These are phyloP conservation scores for Phyllostachys edulis DNA, from an alignment of 176 grass and related monocot genomes.

Conservation along the genomic window DNA sequence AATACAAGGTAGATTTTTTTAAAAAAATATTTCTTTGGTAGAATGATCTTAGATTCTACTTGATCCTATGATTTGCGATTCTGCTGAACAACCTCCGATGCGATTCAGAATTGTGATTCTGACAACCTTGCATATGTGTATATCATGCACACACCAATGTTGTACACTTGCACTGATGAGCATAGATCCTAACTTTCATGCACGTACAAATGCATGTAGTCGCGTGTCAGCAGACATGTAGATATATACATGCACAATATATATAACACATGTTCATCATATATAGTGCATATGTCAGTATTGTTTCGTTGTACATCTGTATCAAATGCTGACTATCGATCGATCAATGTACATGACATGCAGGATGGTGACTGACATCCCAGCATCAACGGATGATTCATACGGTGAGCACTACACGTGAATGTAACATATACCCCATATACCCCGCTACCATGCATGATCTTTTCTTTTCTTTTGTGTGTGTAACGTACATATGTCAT, in stretches of 20 bases:
- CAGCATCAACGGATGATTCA: conserved; percentile 63
- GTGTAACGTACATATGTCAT: background rate
- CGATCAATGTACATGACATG: conserved; percentile 24
- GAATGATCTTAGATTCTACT: no score
- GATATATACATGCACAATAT: background rate
- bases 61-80: no score
- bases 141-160: no score
- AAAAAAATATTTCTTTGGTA: no score
- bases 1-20: no score
- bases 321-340: background rate
- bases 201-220: background rate
- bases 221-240: background rate
- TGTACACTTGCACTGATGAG: background rate
- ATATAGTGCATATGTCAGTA: background rate
- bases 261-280: background rate
- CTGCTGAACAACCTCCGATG: no score
- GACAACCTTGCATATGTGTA: no score
- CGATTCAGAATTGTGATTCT: no score
- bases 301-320: background rate
- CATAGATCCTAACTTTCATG: background rate
- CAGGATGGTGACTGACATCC: conserved; percentile 96
- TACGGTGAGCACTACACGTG: conserved; percentile 48
- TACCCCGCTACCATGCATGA: background rate
- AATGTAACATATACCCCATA: background rate
- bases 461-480: background rate